Evolutionary conservation across 306 rosid genomes (phyloP).

Genomic region (Corylus heterophylla): DNA sequence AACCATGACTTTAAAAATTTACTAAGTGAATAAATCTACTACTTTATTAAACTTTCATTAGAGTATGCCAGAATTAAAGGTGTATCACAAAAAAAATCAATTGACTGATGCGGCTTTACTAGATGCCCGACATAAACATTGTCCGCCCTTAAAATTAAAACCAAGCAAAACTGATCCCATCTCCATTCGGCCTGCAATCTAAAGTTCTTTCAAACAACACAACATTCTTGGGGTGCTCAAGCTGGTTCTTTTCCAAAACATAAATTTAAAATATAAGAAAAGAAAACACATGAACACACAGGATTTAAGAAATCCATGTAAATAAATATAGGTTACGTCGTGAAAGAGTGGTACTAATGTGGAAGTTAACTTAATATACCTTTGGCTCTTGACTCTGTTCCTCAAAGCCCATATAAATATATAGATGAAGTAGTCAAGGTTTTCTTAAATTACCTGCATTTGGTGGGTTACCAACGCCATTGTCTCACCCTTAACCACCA

Average conservation of each 20-base stretch:
- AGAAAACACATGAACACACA: not conserved
- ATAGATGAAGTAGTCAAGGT: conserved; percentile 3
- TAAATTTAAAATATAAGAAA: not conserved
- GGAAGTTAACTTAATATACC: not conserved
- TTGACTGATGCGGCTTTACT: not conserved
- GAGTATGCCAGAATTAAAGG: not conserved
- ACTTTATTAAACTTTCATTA: not conserved
- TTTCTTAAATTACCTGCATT: conserved; percentile 60
- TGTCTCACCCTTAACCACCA: conserved; percentile 46
- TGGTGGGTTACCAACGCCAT: conserved; percentile 77
- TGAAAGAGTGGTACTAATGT: not conserved
- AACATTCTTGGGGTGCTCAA: not conserved
- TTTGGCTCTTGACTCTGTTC: not conserved
- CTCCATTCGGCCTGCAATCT: not conserved
- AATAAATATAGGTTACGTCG: not conserved
- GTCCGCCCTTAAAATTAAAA: not conserved
- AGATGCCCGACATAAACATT: not conserved
- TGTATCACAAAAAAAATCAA: not conserved
- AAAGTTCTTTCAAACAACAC: not conserved
- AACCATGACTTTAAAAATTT: not conserved
- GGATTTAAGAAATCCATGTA: not conserved
- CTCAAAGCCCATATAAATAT: not conserved
- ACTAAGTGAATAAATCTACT: not conserved
- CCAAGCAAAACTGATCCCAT: not conserved
- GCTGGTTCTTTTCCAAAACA: not conserved